phyloP scores from a whole-genome alignment of 352 stramenopile genomes.

The Globisporangium uncinulatum region DNA sequence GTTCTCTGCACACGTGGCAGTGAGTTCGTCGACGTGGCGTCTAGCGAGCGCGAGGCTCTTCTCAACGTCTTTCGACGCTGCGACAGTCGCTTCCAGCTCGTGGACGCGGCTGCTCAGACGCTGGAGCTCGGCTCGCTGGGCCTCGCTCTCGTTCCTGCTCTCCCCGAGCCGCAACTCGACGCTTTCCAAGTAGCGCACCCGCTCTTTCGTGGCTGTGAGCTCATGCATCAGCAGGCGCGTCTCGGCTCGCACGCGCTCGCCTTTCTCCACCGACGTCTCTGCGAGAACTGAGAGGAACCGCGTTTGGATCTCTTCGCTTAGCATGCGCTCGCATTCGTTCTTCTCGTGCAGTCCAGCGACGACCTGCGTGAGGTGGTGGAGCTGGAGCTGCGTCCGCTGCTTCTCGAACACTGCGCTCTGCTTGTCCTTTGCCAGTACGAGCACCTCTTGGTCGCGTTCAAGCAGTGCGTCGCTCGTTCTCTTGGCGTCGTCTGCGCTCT shows the following conservation, averaged over 20 bases:
- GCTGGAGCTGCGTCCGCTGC: conserved; percentile 42
- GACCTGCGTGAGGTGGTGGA: conserved; percentile 30
- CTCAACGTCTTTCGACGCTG: not conserved
- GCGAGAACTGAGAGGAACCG: conserved; percentile 27
- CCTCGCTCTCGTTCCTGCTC: conserved; percentile 10
- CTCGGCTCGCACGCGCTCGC: conserved; percentile 37
- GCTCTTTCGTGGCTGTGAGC: conserved; percentile 32
- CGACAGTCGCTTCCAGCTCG: conserved; percentile 3
- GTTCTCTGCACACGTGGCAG: conserved; percentile 2
- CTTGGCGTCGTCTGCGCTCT: conserved; percentile 29
- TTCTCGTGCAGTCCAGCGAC: conserved; percentile 28
- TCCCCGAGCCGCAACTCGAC: conserved; percentile 24
- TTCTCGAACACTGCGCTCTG: conserved; percentile 28
- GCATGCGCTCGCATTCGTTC: conserved; percentile 32
- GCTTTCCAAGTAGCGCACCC: conserved; percentile 30
- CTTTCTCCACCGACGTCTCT: conserved; percentile 29
- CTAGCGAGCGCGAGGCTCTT: not conserved
- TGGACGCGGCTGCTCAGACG: not conserved
- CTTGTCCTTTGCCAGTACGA: conserved; percentile 25
- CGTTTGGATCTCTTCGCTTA: conserved; percentile 35
- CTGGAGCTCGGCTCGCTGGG: conserved; percentile 2
- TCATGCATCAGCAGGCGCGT: conserved; percentile 43
- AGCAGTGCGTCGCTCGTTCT: conserved; percentile 27
- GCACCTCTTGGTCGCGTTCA: conserved; percentile 30
- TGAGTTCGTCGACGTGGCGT: conserved; percentile 8